These are phyloP conservation scores for Irpex sp. DNA, from an alignment of 1,284 basidiomycete species.

Conservation along the genomic window DNA sequence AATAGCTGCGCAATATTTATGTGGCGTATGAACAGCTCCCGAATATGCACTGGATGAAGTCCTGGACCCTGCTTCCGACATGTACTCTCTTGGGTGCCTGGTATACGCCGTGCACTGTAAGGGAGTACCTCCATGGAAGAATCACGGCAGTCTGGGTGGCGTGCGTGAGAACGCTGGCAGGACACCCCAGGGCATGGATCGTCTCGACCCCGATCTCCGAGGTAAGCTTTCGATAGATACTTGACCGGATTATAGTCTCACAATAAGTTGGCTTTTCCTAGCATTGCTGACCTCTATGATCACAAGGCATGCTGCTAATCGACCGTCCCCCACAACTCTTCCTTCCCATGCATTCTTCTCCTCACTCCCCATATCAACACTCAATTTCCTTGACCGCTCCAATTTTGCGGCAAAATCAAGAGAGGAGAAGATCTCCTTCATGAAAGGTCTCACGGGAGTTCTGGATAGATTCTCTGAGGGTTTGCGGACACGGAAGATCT, in stretches of 20 bases:
- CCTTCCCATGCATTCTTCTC: constrained; percentile 90
- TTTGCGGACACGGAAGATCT: constrained; percentile 83
- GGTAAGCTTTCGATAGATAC: constrained; percentile 34
- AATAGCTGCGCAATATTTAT: not conserved
- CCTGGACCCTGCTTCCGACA: constrained; percentile 84
- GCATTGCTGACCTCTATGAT: constrained; percentile 77
- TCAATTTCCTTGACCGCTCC: constrained; percentile 95
- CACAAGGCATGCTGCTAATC: constrained; percentile 69
- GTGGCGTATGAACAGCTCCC: constrained; percentile 61
- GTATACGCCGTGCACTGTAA: constrained; percentile 90
- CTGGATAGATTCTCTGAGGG: constrained; percentile 87
- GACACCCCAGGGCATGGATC: constrained; percentile 54
- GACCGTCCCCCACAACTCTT: constrained; percentile 78
- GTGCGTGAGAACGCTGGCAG: constrained; percentile 80
- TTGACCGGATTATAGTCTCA: not conserved
- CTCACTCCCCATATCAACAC: constrained; percentile 92
- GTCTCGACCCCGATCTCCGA: constrained; percentile 67
- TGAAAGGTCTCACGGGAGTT: constrained; percentile 86
- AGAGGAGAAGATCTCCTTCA: constrained; percentile 95
- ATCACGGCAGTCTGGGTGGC: constrained; percentile 78
- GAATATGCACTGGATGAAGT: constrained; percentile 93
- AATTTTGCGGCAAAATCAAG: constrained; percentile 92
- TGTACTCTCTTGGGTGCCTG: constrained; percentile 92
- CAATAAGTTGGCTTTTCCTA: constrained; percentile 26
- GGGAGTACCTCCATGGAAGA: constrained; percentile 85